Percentiles rank a stretch among this genome's conserved stretches.
Conservation (phyloP, 805 yeast genomes). For the Candida morakotiae region DNA sequence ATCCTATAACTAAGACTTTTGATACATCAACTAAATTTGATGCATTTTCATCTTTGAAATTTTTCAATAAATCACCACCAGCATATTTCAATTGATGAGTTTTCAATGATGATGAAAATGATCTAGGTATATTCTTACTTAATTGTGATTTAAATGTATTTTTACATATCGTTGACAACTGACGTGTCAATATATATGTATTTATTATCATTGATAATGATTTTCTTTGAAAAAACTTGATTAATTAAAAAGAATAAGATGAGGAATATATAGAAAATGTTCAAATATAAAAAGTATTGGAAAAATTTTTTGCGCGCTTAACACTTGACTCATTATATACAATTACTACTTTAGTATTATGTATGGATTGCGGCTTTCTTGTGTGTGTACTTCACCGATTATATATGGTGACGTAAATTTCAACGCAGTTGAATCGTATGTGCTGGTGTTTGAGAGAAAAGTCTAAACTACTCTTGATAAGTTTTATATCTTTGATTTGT, state of each 20-base stretch:
- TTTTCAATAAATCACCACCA: constrained; percentile 57
- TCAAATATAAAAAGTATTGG: constrained; percentile 2
- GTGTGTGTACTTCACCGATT: background rate
- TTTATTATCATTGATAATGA: constrained; percentile 2
- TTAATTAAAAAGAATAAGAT: background rate
- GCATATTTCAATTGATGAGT: constrained; percentile 40
- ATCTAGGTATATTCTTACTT: constrained; percentile 1
- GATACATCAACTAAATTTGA: constrained; percentile 74
- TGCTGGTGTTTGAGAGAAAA: too few species aligned
- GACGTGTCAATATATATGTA: background rate
- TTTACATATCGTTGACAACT: background rate
- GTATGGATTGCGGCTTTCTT: background rate
- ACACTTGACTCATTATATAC: constrained; percentile 2
- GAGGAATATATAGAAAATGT: background rate
- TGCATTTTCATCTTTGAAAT: constrained; percentile 56
- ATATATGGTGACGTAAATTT: constrained; percentile 1
- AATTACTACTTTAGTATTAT: background rate
- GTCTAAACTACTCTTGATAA: too few species aligned
- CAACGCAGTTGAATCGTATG: background rate
- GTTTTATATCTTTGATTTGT: too few species aligned
- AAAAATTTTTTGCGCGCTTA: constrained; percentile 7
- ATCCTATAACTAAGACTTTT: constrained; percentile 89
- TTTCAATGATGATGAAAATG: constrained; percentile 3
- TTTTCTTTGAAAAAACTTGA: background rate
- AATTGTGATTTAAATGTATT: background rate